phyloP scores from a whole-genome alignment of 2,329 filamentous ascomycete species.

The Fusarium mangiferae region DNA sequence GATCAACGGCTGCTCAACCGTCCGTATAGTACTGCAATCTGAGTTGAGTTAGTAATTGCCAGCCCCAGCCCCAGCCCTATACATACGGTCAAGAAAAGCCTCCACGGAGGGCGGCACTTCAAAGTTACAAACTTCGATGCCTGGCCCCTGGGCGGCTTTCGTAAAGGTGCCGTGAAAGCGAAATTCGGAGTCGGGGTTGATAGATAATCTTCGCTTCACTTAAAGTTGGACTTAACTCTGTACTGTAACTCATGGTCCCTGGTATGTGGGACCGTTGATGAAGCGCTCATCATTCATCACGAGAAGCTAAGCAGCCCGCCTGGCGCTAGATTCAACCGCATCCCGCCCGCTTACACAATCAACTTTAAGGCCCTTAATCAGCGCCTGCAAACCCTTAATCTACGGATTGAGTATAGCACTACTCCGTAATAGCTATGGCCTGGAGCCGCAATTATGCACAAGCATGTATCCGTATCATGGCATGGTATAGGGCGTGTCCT shows the following conservation, averaged over 20 bases:
- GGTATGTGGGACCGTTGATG: constrained; percentile 11
- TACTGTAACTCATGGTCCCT: background rate
- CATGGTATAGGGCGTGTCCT: background rate
- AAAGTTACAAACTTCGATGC: background rate
- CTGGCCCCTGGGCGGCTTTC: background rate
- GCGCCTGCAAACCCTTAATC: background rate
- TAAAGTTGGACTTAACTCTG: constrained; percentile 8
- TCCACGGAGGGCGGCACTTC: constrained; percentile 11
- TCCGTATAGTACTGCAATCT: background rate
- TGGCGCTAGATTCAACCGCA: constrained; percentile 8
- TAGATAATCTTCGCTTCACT: constrained; percentile 1
- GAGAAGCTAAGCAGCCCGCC: background rate
- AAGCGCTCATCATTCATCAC: constrained; percentile 1
- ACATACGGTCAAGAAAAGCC: background rate
- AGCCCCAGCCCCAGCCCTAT: constrained; percentile 28
- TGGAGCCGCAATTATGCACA: background rate
- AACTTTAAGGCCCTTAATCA: constrained; percentile 10
- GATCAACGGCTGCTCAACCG: constrained; percentile 4
- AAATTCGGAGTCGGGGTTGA: constrained; percentile 9
- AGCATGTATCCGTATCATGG: background rate
- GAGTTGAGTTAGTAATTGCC: background rate
- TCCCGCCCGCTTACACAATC: constrained; percentile 32
- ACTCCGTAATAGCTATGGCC: background rate
- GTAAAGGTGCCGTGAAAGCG: constrained; percentile 7
- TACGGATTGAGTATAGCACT: background rate